Base-by-base conservation (phyloP, 2,329 filamentous ascomycete species). In the Aspergillus sclerotialis region DNA sequence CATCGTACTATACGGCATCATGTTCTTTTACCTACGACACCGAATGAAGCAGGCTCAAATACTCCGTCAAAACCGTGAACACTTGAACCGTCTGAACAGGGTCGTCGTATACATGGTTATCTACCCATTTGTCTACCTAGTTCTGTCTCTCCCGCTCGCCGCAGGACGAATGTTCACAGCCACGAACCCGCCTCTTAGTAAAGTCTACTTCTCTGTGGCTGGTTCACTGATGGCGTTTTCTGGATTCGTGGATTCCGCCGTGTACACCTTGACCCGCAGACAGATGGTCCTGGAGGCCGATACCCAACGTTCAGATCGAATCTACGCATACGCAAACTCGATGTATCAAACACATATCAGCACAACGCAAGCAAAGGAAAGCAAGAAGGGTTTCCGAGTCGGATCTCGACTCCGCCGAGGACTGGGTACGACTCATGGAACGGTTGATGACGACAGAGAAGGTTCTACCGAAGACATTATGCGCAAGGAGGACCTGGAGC, bases 121-220 rank as follows among this genome's bases (percentile, higher is more conserved):
- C 26, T 67, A 66, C 36, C 63, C 63, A 2, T 35, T 71, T 8
- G 63, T 59, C 7, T 84, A 84, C 52, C 69, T 73, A 2, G 55
- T 79, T 8, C 41, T 76, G 32, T 83, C 80, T 39, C 67, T 87
- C 21, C 81, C 81, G 1, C 66, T 75, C 8, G 77, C 76, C 1
- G 61, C 60, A 4, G 63, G 60, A 7, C 60, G 63, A 16, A 66
- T 67, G 63, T 51, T 55, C 5, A 55, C 53, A 2, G 58, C 57
- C 13, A 48, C 53, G 4, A 52, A 58, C 12, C 27, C 50, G n/a
- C 33, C 44, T 3, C 54, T 58, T 3, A 58, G 60, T 27, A 52
- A 52, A n/a, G 58, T 61, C 9, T 68, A 69, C 40, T 66, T 73
- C 27, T 69, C 66, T 44, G 56, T 70, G 3, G 67, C 70, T 1